These are phyloP conservation scores for Leccinellum albellum DNA, from an alignment of 768 basidiomycete genomes.

Conservation along the genomic window DNA sequence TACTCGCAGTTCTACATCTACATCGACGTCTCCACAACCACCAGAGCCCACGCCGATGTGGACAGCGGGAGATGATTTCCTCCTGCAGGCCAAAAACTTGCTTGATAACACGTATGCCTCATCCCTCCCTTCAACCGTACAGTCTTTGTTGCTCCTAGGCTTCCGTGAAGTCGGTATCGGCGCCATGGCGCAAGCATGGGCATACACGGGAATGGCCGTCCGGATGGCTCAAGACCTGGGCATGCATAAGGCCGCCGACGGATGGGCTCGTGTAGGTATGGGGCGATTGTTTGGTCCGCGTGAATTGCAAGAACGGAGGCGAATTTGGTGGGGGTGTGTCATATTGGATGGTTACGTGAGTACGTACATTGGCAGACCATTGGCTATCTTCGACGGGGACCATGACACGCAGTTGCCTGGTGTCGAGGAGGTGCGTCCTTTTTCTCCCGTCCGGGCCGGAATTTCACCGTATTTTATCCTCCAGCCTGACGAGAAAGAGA, in stretches of 20 bases:
- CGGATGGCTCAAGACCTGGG: constrained; percentile 92
- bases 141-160: constrained; percentile 75
- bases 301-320: constrained; percentile 66
- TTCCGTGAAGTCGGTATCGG: constrained; percentile 87
- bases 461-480: constrained; percentile 9
- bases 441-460: background rate
- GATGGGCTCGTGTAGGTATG: constrained; percentile 61
- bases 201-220: constrained; percentile 82
- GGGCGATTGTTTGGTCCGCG: constrained; percentile 54
- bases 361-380: constrained; percentile 73
- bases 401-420: constrained; percentile 70
- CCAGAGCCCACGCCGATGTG: constrained; percentile 63
- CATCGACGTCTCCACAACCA: constrained; percentile 34
- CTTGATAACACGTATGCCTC: constrained; percentile 65
- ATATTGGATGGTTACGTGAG: constrained; percentile 79
- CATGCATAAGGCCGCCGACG: constrained; percentile 77
- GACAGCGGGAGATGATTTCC: constrained; percentile 72
- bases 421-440: constrained; percentile 47
- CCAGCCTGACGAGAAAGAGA: constrained; percentile 64
- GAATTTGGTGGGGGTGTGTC: constrained; percentile 78
- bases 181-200: constrained; percentile 86
- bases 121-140: constrained; percentile 71
- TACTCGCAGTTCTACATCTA: constrained; percentile 25
- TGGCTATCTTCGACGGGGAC: constrained; percentile 71
- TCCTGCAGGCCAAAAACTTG: constrained; percentile 61